These are phyloP conservation scores for Coprinellus micaceus DNA, from an alignment of 768 basidiomycete genomes.

Conservation along the genomic window DNA sequence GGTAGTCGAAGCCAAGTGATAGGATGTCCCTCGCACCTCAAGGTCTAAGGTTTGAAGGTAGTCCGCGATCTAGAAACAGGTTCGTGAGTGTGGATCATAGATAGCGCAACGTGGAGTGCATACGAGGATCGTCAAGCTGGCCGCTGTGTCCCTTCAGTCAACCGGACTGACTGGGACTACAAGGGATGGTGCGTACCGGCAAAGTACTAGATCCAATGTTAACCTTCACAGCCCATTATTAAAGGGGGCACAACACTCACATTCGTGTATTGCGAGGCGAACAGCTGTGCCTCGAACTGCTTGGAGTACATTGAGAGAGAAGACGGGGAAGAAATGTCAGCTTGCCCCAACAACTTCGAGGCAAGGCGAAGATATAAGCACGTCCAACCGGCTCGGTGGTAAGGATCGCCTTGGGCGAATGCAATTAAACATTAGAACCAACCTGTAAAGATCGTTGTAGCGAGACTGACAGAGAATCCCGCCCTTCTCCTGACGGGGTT, in stretches of 20 bases:
- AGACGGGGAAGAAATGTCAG: neutral
- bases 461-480: no score
- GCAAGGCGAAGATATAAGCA: no score
- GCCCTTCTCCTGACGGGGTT: no score
- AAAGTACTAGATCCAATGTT: neutral
- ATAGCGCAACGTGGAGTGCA: neutral
- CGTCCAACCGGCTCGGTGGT: no score
- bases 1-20: neutral
- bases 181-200: neutral
- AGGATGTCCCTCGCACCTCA: neutral
- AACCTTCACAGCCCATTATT: neutral
- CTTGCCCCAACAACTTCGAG: neutral
- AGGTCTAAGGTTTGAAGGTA: conserved; percentile 8
- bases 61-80: neutral
- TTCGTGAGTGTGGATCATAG: neutral
- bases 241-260: neutral
- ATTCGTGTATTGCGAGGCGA: neutral
- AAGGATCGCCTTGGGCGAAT: no score
- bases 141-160: conserved; percentile 2
- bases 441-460: no score
- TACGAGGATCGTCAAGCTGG: conserved; percentile 3
- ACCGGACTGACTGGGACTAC: neutral
- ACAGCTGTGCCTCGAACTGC: neutral
- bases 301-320: neutral
- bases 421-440: no score